Base-by-base conservation (phyloP, 208 protist species). In the Porcisia deanei region DNA sequence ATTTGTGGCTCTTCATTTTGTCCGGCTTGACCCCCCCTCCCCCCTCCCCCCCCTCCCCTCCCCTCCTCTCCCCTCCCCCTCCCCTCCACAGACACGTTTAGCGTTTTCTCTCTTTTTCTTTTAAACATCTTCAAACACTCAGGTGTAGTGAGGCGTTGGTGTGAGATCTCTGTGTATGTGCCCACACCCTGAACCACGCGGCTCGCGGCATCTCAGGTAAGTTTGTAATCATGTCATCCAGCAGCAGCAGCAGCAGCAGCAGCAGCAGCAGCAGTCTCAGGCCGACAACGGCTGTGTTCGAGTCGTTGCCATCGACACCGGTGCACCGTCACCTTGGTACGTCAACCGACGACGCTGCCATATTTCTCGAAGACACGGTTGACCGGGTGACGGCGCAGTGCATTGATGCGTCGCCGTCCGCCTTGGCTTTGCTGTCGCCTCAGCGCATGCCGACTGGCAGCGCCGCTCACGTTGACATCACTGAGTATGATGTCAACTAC, bases 281-380 rank as follows among this genome's bases (percentile, higher is more conserved):
- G 10, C 8, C 66, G 47, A 67, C 63, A 25, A 41, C 14, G 69
- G 30, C 69, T 60, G 69, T 76, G 73, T 53, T 58, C n/a, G 58
- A 58, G 61, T 18, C 7, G 45, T 43, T 80, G 10, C 58, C 75
- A 39, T 77, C 75, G 12, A 87, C 76, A 41, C 57, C 73, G 30
- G 83, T 87, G 52, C 81, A 71, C 4, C 89, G 89, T 34, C 87
- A 86, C 30, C 88, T 94, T 61, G 88, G 84, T 63, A 80, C 83
- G 16, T 89, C 87, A 22, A 94, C 85, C 37, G 92, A 96, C 74
- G 92, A 96, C 70, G 84, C 87, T 3, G 92, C 89, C 61, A 92
- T 96, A 65, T 96, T 94, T 73, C 65, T 95, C 6, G 90, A 94
- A 49, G 92, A 96, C 80, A 93, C 90, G 30, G 84, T 96, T 55